A percentile compares a stretch with the other conserved stretches of the same genome.
These are phyloP conservation scores for Penicillium ochrochloron DNA, from an alignment of 495 filamentous ascomycete species.

Conservation along the genomic window DNA sequence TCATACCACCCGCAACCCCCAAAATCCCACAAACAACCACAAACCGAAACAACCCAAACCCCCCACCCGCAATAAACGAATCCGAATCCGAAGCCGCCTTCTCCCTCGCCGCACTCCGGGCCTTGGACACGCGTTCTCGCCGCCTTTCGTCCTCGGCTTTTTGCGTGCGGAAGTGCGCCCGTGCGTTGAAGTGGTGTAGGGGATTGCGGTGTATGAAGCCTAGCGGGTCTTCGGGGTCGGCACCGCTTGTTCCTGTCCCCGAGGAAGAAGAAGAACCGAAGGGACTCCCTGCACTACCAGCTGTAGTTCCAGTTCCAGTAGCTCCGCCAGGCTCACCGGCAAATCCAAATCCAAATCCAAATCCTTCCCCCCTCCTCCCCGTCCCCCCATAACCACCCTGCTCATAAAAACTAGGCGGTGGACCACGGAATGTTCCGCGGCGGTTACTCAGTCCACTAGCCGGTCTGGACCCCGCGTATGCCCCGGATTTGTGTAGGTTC, in stretches of 20 bases:
- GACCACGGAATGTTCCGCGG: slow-evolving; percentile 74
- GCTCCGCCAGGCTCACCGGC: no score
- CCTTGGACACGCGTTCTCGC: slow-evolving; percentile 39
- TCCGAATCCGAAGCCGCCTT: slow-evolving; percentile 38
- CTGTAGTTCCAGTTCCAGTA: no score
- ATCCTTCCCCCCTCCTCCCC: slow-evolving; percentile 24
- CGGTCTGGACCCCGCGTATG: slow-evolving; percentile 68
- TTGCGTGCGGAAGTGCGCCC: slow-evolving; percentile 71
- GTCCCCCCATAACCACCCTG: slow-evolving; percentile 63
- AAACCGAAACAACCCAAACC: slow-evolving; percentile 52
- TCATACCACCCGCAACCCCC: slow-evolving; percentile 29
- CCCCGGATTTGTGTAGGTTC: slow-evolving; percentile 42
- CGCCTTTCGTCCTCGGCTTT: slow-evolving; percentile 62
- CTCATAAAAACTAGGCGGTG: slow-evolving; percentile 86
- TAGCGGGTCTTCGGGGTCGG: slow-evolving; percentile 45
- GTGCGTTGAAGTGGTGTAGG: slow-evolving; percentile 66
- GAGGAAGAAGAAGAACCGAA: slow-evolving; percentile 1
- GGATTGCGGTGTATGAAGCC: slow-evolving; percentile 55
- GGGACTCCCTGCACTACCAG: background rate
- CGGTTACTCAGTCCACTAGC: slow-evolving; percentile 80
- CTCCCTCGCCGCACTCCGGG: slow-evolving; percentile 23
- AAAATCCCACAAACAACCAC: slow-evolving; percentile 47
- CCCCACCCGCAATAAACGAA: slow-evolving; percentile 30
- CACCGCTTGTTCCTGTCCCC: slow-evolving; percentile 26
- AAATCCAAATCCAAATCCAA: no score